These are phyloP conservation scores for Dimargaris cristalligena DNA, from an alignment of 192 early-diverging fungal species.

Conservation along the genomic window DNA sequence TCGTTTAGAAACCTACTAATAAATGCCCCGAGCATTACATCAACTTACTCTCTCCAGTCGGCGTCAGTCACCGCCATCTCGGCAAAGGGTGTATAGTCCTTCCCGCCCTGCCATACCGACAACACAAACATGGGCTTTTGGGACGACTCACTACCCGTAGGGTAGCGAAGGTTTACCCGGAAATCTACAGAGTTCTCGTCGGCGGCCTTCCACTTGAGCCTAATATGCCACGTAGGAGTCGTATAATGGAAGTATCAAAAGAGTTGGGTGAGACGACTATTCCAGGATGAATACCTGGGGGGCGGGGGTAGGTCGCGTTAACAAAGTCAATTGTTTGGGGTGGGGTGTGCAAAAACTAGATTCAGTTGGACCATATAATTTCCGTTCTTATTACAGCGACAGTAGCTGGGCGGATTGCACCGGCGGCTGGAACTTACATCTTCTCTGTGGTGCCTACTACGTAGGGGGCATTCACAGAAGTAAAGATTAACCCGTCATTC, in stretches of 20 bases:
- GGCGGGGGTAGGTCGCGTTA: too few species aligned
- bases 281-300: too few species aligned
- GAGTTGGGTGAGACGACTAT: too few species aligned
- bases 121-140: conserved; percentile 30
- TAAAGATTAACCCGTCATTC: conserved; percentile 63
- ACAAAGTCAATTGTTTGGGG: too few species aligned
- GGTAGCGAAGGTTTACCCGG: conserved; percentile 23
- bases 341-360: too few species aligned
- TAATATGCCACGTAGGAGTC: too few species aligned
- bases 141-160: conserved; percentile 12
- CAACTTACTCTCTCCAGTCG: conserved; percentile 28
- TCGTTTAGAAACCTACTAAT: too few species aligned
- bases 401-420: too few species aligned
- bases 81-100: conserved; percentile 25
- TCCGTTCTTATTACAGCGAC: too few species aligned
- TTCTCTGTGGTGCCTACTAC: conserved; percentile 42
- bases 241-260: too few species aligned
- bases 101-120: conserved; percentile 28
- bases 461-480: conserved; percentile 42
- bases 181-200: conserved; percentile 72
- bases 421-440: conserved; percentile 43
- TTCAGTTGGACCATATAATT: too few species aligned
- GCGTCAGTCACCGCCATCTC: conserved; percentile 33
- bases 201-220: conserved; percentile 77
- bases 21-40: too few species aligned